A percentile compares a stretch with the other conserved stretches of the same genome.
phyloP scores from a whole-genome alignment of 2,329 filamentous ascomycete genomes.

The Blastomyces gilchristii region DNA sequence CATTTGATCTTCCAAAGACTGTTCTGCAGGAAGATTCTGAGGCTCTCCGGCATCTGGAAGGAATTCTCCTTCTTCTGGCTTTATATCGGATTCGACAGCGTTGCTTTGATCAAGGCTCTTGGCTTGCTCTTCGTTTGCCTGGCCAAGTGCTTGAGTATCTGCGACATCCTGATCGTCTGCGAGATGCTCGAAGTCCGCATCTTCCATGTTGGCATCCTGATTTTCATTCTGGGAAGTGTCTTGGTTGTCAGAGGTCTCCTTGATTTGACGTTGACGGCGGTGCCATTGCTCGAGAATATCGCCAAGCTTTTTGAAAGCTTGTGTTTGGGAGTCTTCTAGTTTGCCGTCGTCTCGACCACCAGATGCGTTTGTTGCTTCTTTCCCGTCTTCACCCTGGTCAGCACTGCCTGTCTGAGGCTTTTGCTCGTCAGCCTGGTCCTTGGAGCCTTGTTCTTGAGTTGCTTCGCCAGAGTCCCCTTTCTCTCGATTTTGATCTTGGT shows the following conservation, averaged over 20 bases:
- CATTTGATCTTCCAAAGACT: conserved; percentile 42
- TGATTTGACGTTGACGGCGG: conserved; percentile 73
- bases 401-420: conserved; percentile 36
- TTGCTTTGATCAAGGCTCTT: conserved; percentile 78
- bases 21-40: conserved; percentile 29
- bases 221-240: conserved; percentile 45
- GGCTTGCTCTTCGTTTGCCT: conserved; percentile 77
- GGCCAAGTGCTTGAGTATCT: conserved; percentile 87
- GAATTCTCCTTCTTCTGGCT: conserved; percentile 45
- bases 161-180: conserved; percentile 68
- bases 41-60: conserved; percentile 44
- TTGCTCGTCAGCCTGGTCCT: conserved; percentile 37
- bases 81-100: conserved; percentile 62
- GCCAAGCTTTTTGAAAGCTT: conserved; percentile 89
- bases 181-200: conserved; percentile 87
- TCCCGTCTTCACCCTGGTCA: conserved; percentile 28
- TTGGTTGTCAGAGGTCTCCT: conserved; percentile 47
- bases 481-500: conserved; percentile 34
- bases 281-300: conserved; percentile 92
- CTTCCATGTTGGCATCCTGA: conserved; percentile 59
- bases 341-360: conserved; percentile 29
- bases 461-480: conserved; percentile 39
- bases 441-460: conserved; percentile 35
- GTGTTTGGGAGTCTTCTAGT: conserved; percentile 38
- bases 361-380: conserved; percentile 18